Base-by-base conservation (phyloP, 2,329 filamentous ascomycete genomes). In the Aspergillus pseudoterreus region DNA sequence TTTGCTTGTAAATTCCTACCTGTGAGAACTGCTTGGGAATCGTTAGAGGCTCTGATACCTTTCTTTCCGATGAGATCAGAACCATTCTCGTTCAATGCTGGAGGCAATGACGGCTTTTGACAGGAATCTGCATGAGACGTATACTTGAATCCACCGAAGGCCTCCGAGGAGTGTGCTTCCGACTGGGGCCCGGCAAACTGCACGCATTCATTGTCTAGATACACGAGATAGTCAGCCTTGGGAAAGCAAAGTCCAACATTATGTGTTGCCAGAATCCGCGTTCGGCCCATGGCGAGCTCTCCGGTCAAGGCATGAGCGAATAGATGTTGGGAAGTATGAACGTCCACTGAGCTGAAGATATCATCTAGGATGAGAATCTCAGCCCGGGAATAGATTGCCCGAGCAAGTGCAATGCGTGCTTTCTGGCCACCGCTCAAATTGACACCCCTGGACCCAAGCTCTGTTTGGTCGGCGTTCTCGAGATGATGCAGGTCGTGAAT, bases 341-440 rank as follows among this genome's bases (percentile, higher is more conserved):
- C 85, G 65, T 94, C 89, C 2, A 92, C 85, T 10, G 88, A 72
- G 63, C 85, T 89, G 66, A 92, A 90, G 43, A 92, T 87, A 64
- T 92, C 89, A 65, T 92, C 89, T 54, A 92, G 75, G 17, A 92
- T 75, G 4, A 92, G 74, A 57, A 90, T 84, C 2, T 85, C 83
- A 1, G 86, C 87, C 15, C 87, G 78, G 4, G 87, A 90, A 69
- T 92, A 92, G 12, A 92, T 75, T 1, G 88, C 88, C 45, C 88
- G 78, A 4, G 88, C 88, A 59, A 92, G 81, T 1, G 86, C 87
- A 36, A 92, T 79, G 46, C 88, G 81, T 85, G 87, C 90, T 65
- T 88, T 86, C 69, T 94, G 89, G 0, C 89, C 89, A 53, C 89
- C 89, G 54, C 85, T 89, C 14, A 92, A 75, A 58, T 91, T 90